Percentiles rank a stretch among this genome's conserved stretches.
Evolutionary conservation across 2,329 filamentous ascomycete species (phyloP).

Genomic region (Raffaelea ambrosiae): DNA sequence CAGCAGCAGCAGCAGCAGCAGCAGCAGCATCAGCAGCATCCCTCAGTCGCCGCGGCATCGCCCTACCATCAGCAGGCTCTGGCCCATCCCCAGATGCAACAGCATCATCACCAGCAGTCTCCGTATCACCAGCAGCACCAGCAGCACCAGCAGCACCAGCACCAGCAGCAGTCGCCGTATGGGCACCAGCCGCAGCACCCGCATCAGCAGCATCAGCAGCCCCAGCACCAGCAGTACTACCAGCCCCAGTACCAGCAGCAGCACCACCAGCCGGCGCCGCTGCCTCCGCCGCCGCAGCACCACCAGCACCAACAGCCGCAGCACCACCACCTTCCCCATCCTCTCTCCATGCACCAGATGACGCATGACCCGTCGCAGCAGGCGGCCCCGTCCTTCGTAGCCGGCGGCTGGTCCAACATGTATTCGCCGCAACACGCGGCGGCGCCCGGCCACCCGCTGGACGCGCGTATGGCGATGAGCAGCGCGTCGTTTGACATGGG

Average conservation of each 20-base stretch:
- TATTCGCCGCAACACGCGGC: constrained; percentile 4
- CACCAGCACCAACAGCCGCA: constrained; percentile 6
- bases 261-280: not conserved
- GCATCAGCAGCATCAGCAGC: constrained; percentile 3
- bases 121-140: not conserved
- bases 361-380: constrained; percentile 1
- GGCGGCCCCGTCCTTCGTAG: constrained; percentile 1
- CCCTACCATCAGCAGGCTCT: not conserved
- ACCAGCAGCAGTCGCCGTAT: constrained; percentile 1
- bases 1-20: not conserved
- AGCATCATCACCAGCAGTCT: constrained; percentile 5
- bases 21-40: not conserved
- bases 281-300: not conserved
- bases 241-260: not conserved
- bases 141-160: not conserved
- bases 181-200: not conserved
- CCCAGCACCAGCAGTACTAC: not conserved
- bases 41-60: too few relatives aligned
- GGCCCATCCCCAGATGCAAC: constrained; percentile 4
- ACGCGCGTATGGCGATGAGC: constrained; percentile 6
- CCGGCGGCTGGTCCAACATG: constrained; percentile 8
- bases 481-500: constrained; percentile 6
- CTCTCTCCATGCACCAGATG: constrained; percentile 4
- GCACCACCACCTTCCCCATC: not conserved
- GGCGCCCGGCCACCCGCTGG: not conserved